Evolutionary conservation across 1,139 yeast genomes (phyloP).

Genomic region (Tardiomyces blankii): DNA sequence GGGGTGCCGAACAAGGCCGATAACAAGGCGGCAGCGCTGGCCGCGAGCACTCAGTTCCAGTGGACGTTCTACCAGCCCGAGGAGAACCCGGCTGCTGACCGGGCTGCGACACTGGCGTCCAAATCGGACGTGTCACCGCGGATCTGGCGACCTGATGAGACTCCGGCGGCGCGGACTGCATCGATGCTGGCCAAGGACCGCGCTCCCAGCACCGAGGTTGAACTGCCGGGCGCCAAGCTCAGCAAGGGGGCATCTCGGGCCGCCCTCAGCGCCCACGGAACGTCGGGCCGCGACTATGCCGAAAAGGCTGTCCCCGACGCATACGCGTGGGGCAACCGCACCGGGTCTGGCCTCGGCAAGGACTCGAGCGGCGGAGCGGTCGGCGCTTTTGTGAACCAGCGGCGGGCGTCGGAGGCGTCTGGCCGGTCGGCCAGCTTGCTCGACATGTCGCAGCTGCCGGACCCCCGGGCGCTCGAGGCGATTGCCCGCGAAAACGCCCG

Average conservation of each 20-base stretch:
- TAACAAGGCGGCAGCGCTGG: conserved; percentile 28
- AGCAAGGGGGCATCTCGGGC: conserved; percentile 17
- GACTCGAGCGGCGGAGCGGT: conserved; percentile 5
- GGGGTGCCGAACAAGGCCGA: conserved; percentile 44
- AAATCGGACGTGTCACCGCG: conserved; percentile 18
- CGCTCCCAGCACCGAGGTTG: conserved; percentile 14
- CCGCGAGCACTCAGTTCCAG: conserved; percentile 23
- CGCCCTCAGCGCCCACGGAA: conserved; percentile 20
- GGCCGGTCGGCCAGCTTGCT: conserved; percentile 2
- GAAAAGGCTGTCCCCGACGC: conserved; percentile 26
- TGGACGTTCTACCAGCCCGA: conserved; percentile 28
- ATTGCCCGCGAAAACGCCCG: conserved; percentile 26
- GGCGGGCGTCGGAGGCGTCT: conserved; percentile 2
- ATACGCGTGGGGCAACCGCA: conserved; percentile 23
- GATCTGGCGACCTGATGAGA: conserved; percentile 22
- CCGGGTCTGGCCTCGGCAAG: conserved; percentile 1
- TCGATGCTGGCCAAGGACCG: conserved; percentile 36
- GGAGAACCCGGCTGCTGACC: conserved; percentile 20
- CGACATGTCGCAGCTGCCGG: conserved; percentile 6
- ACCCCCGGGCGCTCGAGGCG: conserved; percentile 16
- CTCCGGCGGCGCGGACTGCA: conserved; percentile 34
- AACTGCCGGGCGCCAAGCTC: conserved; percentile 6
- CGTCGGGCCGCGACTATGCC: conserved; percentile 25
- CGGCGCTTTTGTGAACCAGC: conserved; percentile 8
- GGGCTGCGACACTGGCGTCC: conserved; percentile 29